These are phyloP conservation scores for Ophiocordyceps australis DNA, from an alignment of 2,329 filamentous ascomycete species.

Conservation along the genomic window DNA sequence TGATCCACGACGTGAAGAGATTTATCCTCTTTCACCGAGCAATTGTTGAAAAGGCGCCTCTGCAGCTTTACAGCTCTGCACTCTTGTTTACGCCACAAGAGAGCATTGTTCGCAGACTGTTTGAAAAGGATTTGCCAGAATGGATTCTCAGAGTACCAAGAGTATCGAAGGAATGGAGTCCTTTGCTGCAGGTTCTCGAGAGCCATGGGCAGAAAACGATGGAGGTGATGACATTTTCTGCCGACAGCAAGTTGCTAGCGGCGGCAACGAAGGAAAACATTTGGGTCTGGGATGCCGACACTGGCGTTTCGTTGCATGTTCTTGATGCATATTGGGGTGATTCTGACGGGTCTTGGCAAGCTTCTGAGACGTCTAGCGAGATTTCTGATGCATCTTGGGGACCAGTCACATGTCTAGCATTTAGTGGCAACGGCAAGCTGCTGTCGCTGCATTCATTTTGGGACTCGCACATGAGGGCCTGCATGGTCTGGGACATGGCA, in stretches of 20 bases:
- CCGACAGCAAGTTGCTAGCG: background rate
- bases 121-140: constrained; percentile 1
- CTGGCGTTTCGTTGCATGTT: background rate
- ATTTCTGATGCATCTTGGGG: no score
- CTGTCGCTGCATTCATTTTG: no score
- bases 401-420: background rate
- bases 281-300: background rate
- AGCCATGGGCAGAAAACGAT: background rate
- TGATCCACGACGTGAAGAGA: background rate
- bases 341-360: no score
- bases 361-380: no score
- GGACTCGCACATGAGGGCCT: no score
- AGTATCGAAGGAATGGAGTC: background rate
- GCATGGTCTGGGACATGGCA: background rate
- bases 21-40: constrained; percentile 2
- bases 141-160: background rate
- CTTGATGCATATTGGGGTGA: background rate
- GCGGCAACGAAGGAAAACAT: background rate
- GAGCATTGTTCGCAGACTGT: constrained; percentile 5
- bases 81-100: constrained; percentile 7
- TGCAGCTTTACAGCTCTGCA: constrained; percentile 9
- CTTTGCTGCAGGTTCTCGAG: background rate
- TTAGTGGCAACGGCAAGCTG: background rate
- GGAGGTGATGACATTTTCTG: no score
- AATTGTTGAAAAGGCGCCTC: constrained; percentile 4